Conservation (phyloP, 1,284 basidiomycete genomes). For the Sanghuangporus sanghuang region DNA sequence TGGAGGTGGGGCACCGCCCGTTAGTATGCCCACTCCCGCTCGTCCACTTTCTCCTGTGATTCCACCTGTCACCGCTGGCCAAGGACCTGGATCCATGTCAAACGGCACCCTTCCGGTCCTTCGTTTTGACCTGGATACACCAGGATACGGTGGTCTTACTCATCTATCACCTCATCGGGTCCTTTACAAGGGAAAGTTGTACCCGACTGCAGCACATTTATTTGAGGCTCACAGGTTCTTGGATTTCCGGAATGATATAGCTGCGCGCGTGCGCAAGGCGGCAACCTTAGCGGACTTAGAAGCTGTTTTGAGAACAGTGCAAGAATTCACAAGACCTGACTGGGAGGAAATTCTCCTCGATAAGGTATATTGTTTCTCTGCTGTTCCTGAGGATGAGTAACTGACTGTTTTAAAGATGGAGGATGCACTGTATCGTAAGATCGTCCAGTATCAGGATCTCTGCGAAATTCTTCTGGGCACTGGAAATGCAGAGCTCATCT, state of each 20-base stretch:
- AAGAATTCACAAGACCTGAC: conserved; percentile 39
- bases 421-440: conserved; percentile 53
- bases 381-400: neutral
- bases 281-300: conserved; percentile 44
- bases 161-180: conserved; percentile 55
- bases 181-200: conserved; percentile 43
- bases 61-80: neutral
- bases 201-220: conserved; percentile 61
- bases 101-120: conserved; percentile 16
- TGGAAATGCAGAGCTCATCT: conserved; percentile 42
- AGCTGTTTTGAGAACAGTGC: conserved; percentile 36
- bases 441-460: conserved; percentile 52
- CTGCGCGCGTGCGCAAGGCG: conserved; percentile 45
- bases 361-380: conserved; percentile 34
- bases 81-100: neutral
- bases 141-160: conserved; percentile 38
- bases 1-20: neutral
- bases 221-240: conserved; percentile 65
- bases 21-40: neutral
- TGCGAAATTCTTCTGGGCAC: conserved; percentile 43
- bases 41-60: conserved; percentile 2
- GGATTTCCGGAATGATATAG: conserved; percentile 40
- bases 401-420: conserved; percentile 42
- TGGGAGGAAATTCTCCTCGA: conserved; percentile 47
- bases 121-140: conserved; percentile 30